Evolutionary conservation across 78 protist genomes (phyloP).

Genomic region (Dictyostelium firmibasis): DNA sequence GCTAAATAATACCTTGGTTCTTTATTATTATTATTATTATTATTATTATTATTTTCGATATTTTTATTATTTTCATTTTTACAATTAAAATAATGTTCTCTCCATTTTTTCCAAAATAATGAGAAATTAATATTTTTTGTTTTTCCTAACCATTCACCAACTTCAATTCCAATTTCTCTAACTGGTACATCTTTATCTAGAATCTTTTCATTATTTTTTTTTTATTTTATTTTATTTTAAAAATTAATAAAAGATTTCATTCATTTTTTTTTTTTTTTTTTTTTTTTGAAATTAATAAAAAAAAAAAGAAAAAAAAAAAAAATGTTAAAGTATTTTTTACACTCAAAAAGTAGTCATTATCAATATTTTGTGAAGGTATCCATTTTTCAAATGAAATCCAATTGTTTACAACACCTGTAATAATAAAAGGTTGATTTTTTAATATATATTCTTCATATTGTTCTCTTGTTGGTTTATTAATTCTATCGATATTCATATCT

Average conservation of each 20-base stretch:
- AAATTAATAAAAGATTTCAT: too few relatives aligned
- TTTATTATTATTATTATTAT: background rate
- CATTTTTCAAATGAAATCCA: conserved; percentile 47
- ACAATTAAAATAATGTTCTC: background rate
- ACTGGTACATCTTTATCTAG: conserved; percentile 29
- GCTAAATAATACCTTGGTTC: conserved; percentile 61
- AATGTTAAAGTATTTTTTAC: background rate
- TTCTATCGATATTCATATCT: conserved; percentile 2
- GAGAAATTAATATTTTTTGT: conserved; percentile 10
- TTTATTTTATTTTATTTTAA: too few relatives aligned
- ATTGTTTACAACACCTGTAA: conserved; percentile 27
- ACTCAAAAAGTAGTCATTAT: background rate
- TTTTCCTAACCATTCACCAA: conserved; percentile 81
- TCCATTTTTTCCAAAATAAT: conserved; percentile 22
- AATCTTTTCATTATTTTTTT: background rate
- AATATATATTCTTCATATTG: conserved; percentile 21
- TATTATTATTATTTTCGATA: background rate
- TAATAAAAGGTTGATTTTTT: conserved; percentile 50
- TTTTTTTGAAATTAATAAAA: background rate
- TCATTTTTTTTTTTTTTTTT: too few relatives aligned
- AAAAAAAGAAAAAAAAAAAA: background rate
- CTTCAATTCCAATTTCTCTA: conserved; percentile 21
- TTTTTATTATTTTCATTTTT: background rate
- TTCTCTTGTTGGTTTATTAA: conserved; percentile 33
- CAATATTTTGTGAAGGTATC: background rate